A percentile compares a stretch with the other conserved stretches of the same genome.
Evolutionary conservation across 768 basidiomycete genomes (phyloP).

Genomic region (Tubosaeta sp.): DNA sequence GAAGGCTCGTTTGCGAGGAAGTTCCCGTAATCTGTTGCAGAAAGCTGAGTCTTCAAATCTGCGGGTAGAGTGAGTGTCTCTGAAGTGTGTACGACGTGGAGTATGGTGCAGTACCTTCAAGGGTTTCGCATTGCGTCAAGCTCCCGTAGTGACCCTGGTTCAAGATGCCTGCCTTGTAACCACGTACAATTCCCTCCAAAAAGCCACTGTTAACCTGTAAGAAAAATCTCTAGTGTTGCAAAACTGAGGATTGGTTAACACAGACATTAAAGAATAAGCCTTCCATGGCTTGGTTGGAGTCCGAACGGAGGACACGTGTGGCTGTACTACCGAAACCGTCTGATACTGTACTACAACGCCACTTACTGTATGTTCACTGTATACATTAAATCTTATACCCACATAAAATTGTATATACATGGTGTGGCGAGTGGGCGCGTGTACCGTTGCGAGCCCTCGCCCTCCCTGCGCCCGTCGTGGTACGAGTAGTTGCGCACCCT

Average conservation of each 20-base stretch:
- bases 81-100: background rate
- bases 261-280: slow-evolving; percentile 85
- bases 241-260: background rate
- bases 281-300: slow-evolving; percentile 55
- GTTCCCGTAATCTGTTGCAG: slow-evolving; percentile 96
- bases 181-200: slow-evolving; percentile 65
- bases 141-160: slow-evolving; percentile 88
- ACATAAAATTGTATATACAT: too few species aligned
- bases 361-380: too few species aligned
- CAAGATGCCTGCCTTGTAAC: slow-evolving; percentile 91
- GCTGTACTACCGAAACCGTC: too few species aligned
- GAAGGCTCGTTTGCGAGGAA: slow-evolving; percentile 96
- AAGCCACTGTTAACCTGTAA: slow-evolving; percentile 69
- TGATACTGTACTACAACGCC: too few species aligned
- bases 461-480: too few species aligned
- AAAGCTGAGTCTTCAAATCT: slow-evolving; percentile 96
- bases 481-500: too few species aligned
- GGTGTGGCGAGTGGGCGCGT: too few species aligned
- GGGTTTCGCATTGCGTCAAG: slow-evolving; percentile 93
- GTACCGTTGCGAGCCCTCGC: too few species aligned
- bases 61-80: slow-evolving; percentile 6
- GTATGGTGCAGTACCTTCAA: slow-evolving; percentile 66
- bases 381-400: too few species aligned
- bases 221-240: slow-evolving; percentile 12
- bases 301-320: too few species aligned